phyloP scores from a whole-genome alignment of 1,284 basidiomycete species.

The Cryptococcus sp. region DNA sequence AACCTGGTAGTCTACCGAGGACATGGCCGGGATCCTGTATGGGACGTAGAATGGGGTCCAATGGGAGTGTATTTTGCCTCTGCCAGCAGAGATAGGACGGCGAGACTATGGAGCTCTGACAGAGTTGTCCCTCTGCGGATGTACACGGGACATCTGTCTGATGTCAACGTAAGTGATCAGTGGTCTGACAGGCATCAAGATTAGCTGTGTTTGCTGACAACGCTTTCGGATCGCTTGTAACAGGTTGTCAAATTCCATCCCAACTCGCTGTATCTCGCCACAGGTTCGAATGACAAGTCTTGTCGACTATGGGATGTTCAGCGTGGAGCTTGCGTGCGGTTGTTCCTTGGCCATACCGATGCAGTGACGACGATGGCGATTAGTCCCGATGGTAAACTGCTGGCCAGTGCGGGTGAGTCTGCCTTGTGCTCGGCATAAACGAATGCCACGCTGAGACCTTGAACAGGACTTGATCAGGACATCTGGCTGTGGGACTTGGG shows the following conservation, averaged over 20 bases:
- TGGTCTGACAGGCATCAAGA: neutral
- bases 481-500: slow-evolving; percentile 97
- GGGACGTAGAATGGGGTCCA: slow-evolving; percentile 99
- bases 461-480: slow-evolving; percentile 78
- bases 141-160: slow-evolving; percentile 94
- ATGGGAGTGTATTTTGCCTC: slow-evolving; percentile 98
- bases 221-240: neutral
- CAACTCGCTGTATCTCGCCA: slow-evolving; percentile 95
- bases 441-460: neutral
- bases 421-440: neutral
- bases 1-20: slow-evolving; percentile 94
- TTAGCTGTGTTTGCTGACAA: slow-evolving; percentile 1
- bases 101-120: slow-evolving; percentile 95
- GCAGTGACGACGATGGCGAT: slow-evolving; percentile 84
- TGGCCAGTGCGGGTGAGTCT: slow-evolving; percentile 82
- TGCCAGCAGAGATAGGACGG: slow-evolving; percentile 89
- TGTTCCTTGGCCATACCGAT: slow-evolving; percentile 94
- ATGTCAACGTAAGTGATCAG: slow-evolving; percentile 80
- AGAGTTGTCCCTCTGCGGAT: slow-evolving; percentile 82
- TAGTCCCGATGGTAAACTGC: slow-evolving; percentile 88
- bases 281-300: slow-evolving; percentile 93
- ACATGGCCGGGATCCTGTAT: slow-evolving; percentile 89
- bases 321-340: slow-evolving; percentile 84
- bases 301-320: slow-evolving; percentile 99
- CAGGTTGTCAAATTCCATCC: slow-evolving; percentile 96